These are phyloP conservation scores for Eucalyptus pumila DNA, from an alignment of 345 rosid genomes.

Conservation along the genomic window DNA sequence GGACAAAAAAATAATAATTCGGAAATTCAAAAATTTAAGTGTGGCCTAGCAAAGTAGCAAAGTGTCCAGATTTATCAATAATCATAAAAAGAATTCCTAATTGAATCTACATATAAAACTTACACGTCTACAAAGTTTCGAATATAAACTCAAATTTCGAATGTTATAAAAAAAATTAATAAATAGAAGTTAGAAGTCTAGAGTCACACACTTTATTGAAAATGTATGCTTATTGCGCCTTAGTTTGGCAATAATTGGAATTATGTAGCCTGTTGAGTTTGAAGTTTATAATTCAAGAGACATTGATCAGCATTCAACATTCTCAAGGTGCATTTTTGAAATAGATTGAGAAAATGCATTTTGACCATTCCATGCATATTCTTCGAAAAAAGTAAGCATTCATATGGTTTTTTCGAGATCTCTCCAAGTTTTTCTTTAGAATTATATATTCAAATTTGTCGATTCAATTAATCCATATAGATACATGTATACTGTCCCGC, in stretches of 20 bases:
- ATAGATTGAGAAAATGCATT: not conserved
- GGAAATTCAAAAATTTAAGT: not conserved
- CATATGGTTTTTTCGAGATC: not conserved
- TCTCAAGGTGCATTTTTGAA: not conserved
- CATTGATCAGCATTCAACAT: not conserved
- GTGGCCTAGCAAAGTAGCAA: not conserved
- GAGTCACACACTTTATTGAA: not conserved
- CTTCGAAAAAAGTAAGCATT: not conserved
- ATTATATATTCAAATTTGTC: no score
- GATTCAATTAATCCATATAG: not conserved
- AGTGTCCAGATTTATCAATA: not conserved
- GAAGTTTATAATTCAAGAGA: not conserved
- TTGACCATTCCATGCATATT: not conserved
- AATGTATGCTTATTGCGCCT: not conserved
- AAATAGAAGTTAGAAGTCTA: not conserved
- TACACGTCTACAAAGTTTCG: not conserved
- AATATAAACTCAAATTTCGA: not conserved
- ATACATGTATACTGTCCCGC: not conserved
- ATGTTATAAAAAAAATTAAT: not conserved
- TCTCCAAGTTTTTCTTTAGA: not conserved
- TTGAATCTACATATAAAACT: not conserved
- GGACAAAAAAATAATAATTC: not conserved
- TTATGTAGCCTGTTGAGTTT: no score
- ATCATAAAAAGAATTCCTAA: not conserved
- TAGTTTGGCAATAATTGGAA: no score